Base-by-base conservation (phyloP, 768 basidiomycete species). In the Tricholoma furcatifolium region DNA sequence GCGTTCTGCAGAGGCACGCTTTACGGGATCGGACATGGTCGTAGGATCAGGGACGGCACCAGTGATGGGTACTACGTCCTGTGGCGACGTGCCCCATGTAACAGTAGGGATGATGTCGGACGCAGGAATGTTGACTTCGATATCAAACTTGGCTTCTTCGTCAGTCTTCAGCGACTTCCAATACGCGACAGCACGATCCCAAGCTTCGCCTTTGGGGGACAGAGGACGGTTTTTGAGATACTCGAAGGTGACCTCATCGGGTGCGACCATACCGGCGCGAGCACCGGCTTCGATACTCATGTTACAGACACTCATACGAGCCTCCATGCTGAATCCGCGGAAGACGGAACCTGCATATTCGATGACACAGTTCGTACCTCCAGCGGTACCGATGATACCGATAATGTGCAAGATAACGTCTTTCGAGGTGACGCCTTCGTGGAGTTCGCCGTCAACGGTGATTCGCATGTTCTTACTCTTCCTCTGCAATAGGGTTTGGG, bases 271-370 rank as follows among this genome's bases (percentile, higher is more conserved):
- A 47, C 92, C 92, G 10, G 93, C 93, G 62, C 93, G 83, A 60
- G 93, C 93, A 62, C 93, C 93, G 51, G 86, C 93, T 68, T 95
- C 93, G 64, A 95, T 94, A 54, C 91, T 93, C 93, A 95, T 94
- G 72, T 95, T 95, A 73, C 92, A 93, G 56, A 85, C 85, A 62
- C 86, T 89, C 88, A 89, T 92, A 45, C 92, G 84, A 35, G 88
- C 91, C 68, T 95, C 93, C 89, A 94, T 92, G 63, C 85, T 87
- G 64, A 93, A 84, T 17, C 75, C 78, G 53, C 89, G 85, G 71
- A 93, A 89, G 49, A 91, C 87, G 7, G 87, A 88, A n/a, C 93
- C 93, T 51, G 90, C 84, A 64, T 89, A 95, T 70, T 95, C 93
- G 65, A 95, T 93, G 54, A 93, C 91, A 60, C 78, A 81, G n/a